Base-by-base conservation (phyloP, 2,329 filamentous ascomycete genomes). In the Penicillium brevicompactum region DNA sequence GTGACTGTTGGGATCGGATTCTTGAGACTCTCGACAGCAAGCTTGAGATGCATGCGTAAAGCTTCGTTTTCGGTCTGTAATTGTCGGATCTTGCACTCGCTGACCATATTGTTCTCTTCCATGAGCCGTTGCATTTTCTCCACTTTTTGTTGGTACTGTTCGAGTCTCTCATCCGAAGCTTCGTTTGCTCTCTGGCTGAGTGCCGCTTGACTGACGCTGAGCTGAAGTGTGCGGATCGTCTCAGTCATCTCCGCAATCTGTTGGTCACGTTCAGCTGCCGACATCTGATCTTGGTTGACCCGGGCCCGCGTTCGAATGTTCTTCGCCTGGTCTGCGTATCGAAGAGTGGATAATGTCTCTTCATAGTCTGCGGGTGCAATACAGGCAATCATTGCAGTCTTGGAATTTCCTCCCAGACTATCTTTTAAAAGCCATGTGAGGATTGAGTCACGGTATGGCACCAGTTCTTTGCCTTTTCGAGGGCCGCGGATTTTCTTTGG, bases 301-400 rank as follows among this genome's bases (percentile, higher is more conserved):
- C 92, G 87, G 24, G 94, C 94, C 48, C 91, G 88, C 32, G 92
- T 97, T 69, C 92, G 91, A 77, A 99, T 99, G 53, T 90, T 89
- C 80, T 99, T 99, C 58, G 94, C 94, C 76, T 97, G 93, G 74
- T 99, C 93, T 18, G 94, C 94, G 73, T 99, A 99, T 37, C 94
- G 91, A 11, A 99, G 85, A 1, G 94, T 99, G 2, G 91, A 96
- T 1, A 99, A 83, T 0, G 94, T 99, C 73, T 99, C 94, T 54
- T 99, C 94, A 70, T 99, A 97, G 76, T 99, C 94, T 0, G 90
- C 88, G 0, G 94, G 94, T 5, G 92, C 88, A 65, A 99, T 96
- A 72, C 94, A 97, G 8, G 94, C 94, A 67, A 99, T 97, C 94
- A 99, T 99, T 59, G 94, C 94, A 9, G 94, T 99, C 76, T 97